Percentiles rank a stretch among this genome's conserved stretches.
Conservation (phyloP, 805 yeast genomes). For the Yarrowia alimentaria region DNA sequence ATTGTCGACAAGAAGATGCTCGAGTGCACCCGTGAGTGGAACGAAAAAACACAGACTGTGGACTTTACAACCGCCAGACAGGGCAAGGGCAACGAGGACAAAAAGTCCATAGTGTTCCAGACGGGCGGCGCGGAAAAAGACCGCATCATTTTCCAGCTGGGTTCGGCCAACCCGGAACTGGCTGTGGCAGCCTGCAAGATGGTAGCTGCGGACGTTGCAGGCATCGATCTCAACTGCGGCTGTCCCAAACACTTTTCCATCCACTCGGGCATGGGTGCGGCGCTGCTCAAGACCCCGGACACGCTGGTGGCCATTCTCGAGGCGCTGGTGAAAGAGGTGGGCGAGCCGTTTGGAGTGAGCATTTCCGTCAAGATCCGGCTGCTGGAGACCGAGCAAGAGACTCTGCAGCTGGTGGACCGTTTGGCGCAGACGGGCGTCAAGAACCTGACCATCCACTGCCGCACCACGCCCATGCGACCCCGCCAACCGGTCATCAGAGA, state of each 20-base stretch:
- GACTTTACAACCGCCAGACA: constrained; percentile 36
- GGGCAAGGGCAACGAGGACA: constrained; percentile 39
- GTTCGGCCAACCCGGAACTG: constrained; percentile 75
- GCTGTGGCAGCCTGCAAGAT: constrained; percentile 86
- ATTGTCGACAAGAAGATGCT: constrained; percentile 82
- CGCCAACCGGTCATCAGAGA: constrained; percentile 77
- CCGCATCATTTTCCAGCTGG: constrained; percentile 81
- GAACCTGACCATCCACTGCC: constrained; percentile 86
- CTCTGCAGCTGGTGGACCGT: constrained; percentile 57
- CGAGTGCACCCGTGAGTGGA: constrained; percentile 63
- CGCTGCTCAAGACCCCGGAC: constrained; percentile 79
- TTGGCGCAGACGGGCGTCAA: constrained; percentile 75
- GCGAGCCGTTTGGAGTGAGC: constrained; percentile 70
- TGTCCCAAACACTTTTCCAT: constrained; percentile 95
- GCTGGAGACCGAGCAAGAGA: constrained; percentile 59
- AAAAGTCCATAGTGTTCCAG: constrained; percentile 61
- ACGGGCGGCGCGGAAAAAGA: constrained; percentile 67
- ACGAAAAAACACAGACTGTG: constrained; percentile 43
- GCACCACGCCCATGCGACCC: constrained; percentile 80
- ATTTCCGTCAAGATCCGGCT: constrained; percentile 89
- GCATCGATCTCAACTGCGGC: constrained; percentile 92
- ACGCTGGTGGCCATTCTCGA: constrained; percentile 64
- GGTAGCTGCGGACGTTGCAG: constrained; percentile 83
- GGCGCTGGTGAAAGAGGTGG: constrained; percentile 73
- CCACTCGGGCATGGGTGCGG: constrained; percentile 98